A percentile compares a stretch with the other conserved stretches of the same genome.
phyloP scores from a whole-genome alignment of 176 grass and related monocot species.

The Carex parvula region DNA sequence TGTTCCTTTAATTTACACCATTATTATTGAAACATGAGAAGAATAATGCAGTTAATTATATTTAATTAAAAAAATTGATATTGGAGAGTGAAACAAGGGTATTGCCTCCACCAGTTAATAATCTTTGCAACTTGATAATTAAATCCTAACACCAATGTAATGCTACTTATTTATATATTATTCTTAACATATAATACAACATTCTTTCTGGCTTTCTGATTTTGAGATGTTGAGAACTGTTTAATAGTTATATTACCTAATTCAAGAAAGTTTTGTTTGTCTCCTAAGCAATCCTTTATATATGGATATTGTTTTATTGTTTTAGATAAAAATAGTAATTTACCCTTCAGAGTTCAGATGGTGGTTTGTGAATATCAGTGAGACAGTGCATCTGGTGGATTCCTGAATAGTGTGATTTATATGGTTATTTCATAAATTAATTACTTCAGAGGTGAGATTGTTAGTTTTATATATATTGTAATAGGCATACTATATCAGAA shows the following conservation, averaged over 20 bases:
- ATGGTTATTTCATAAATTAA: neutral
- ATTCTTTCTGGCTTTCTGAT: neutral
- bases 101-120: neutral
- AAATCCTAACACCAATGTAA: neutral
- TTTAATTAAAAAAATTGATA: neutral
- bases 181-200: neutral
- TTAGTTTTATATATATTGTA: neutral
- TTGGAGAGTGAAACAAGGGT: neutral
- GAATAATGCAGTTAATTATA: neutral
- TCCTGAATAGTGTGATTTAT: neutral
- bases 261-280: constrained; percentile 14
- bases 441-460: neutral
- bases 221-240: neutral
- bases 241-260: neutral
- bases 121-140: neutral
- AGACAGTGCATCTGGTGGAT: neutral
- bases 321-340: neutral
- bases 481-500: no score
- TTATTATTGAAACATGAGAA: neutral
- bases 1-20: neutral
- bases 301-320: no score
- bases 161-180: neutral
- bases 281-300: constrained; percentile 9
- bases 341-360: neutral
- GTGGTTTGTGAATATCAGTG: neutral